These are phyloP conservation scores for Salix purpurea DNA, from an alignment of 345 rosid species.

Conservation along the genomic window DNA sequence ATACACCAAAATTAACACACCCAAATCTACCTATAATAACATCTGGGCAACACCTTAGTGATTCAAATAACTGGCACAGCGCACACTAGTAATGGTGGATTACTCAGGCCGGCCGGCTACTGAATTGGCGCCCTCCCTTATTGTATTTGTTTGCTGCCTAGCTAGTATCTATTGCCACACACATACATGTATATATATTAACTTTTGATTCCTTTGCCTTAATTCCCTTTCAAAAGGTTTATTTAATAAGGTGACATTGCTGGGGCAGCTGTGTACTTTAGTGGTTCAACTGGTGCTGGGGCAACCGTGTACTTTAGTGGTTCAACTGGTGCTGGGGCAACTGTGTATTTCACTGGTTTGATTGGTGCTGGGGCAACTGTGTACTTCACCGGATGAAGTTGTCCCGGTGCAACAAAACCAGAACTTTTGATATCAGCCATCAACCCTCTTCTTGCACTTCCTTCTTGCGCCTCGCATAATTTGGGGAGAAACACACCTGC, in stretches of 20 bases:
- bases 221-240: neutral
- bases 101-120: neutral
- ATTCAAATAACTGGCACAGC: neutral
- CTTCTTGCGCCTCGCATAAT: constrained; percentile 56
- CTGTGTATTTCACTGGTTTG: neutral
- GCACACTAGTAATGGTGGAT: neutral
- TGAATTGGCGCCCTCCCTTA: neutral
- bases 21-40: neutral
- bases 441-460: constrained; percentile 42
- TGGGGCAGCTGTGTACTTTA: constrained; percentile 5
- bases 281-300: neutral
- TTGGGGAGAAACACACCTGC: constrained; percentile 75
- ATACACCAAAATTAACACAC: neutral
- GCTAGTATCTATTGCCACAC: too few species aligned
- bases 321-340: constrained; percentile 34
- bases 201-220: neutral
- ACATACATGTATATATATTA: neutral
- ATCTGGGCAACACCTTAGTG: neutral
- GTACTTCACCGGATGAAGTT: constrained; percentile 15
- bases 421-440: constrained; percentile 63
- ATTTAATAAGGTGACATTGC: constrained; percentile 24
- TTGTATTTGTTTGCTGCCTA: neutral
- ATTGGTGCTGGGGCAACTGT: neutral
- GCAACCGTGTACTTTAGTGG: constrained; percentile 3
- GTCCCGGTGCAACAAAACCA: constrained; percentile 52